Evolutionary conservation across 768 basidiomycete genomes (phyloP), one percentile per base, ranked within the genome.

Genomic region (Suillus ampliporus): DNA sequence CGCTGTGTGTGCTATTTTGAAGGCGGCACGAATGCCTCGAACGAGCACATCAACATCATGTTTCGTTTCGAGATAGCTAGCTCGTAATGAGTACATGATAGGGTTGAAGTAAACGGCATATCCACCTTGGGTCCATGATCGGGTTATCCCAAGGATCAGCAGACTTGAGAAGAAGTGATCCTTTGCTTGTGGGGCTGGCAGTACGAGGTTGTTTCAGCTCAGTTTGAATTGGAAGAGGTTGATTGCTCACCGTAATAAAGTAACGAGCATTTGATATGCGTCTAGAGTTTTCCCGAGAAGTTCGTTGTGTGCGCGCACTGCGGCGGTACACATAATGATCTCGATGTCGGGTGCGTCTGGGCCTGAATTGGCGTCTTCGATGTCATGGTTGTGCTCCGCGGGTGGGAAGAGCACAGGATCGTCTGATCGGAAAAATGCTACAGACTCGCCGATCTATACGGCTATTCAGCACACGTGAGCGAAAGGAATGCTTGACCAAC

Each of bases 171-270:
- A 72, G 58, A 53, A 84, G 60, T 6, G 68, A 77, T 7, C 83
- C 83, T 6, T 70, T 63, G 64, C 82, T 83, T 53, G 78, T 80
- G 31, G 83, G 83, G 66, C 83, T 83, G 58, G 11, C 38, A 52
- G 11, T n/a, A 38, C 14, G n/a, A 7, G 1, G 2, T 53, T 43
- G 14, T 8, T 26, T 38, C 9, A 9, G 1, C 34, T 66, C 44
- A 51, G 15, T 37, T 5, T 14, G 5, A 3, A 43, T n/a, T 9
- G 34, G n/a, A 15, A 40, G 54, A 14, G 17, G 8, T 14, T 37
- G 8, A 23, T 38, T 38, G 54, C 72, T 50, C 63, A 60, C 74
- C 74, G 74, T 62, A 75, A 65, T 60, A 75, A 59, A 3, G 67
- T 59, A 19, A 43, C 19, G 2, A 69, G 3, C 31, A 77, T 26